Evolutionary conservation across 2,329 filamentous ascomycete genomes (phyloP), one percentile per base, ranked within the genome.

Genomic region (Pochonia chlamydosporia): DNA sequence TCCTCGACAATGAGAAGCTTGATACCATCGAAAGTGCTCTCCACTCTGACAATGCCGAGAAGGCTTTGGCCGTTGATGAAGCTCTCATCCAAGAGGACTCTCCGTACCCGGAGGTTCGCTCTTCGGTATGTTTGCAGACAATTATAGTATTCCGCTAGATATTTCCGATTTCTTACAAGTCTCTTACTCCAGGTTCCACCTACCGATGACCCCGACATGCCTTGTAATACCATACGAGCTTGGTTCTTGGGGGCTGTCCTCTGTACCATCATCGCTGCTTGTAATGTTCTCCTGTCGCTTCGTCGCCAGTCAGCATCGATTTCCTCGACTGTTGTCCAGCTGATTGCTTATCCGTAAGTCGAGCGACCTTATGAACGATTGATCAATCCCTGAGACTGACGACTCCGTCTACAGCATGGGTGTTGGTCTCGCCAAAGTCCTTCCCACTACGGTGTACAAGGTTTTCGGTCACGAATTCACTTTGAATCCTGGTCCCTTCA

Each of bases 201-300:
- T 16, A 76, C 74, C 49, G 68, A 74, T 47, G 75, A 79, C 47
- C 18, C 20, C 21, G 75, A 78, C 11, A 57, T 76, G 5, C 71
- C 75, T 6, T 67, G 71, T 46, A 78, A 76, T 59, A 83, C 80
- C 3, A 70, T 83, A 49, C 78, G 80, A 16, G 76, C 78, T 9
- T 83, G 79, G 79, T 54, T 60, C 5, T 76, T 84, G 47, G 80
- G 79, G 26, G 52, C 77, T 46, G 2, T 82, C 33, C 69, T 82
- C 49, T 77, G 78, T 50, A 83, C 79, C 1, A 61, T 79, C 43
- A 75, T 77, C 25, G 76, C 76, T 0, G 73, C 67, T 1, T 61
- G 78, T 55, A 82, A 82, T 60, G 72, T 77, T 58, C 61, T 81
- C 5, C 76, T 81, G 25, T 61, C 59, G 5, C 52, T 72, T 20